Conservation (phyloP, 306 rosid genomes). For the Ochetophila trinervis region DNA sequence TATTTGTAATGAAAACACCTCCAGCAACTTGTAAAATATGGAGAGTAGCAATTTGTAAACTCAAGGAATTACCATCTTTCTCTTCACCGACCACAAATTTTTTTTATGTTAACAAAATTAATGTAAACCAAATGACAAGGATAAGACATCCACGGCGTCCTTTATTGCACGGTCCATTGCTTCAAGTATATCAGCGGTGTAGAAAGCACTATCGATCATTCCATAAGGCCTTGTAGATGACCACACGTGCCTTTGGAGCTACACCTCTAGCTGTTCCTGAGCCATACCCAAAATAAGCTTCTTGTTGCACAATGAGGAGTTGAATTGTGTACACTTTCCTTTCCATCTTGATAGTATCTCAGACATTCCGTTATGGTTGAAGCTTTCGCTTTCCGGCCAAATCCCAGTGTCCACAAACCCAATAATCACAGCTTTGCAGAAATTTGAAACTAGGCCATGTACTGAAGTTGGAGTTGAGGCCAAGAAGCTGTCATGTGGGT, state of each 20-base stretch:
- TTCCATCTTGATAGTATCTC: background rate
- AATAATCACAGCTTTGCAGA: constrained; percentile 25
- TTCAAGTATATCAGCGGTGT: no score
- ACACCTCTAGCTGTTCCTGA: constrained; percentile 6
- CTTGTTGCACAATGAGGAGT: constrained; percentile 14
- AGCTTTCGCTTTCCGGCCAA: constrained; percentile 12
- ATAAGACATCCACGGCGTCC: constrained; percentile 29
- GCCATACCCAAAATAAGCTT: constrained; percentile 4
- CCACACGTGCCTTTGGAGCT: no score
- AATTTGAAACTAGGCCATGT: constrained; percentile 14
- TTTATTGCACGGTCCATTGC: no score
- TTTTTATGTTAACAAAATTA: no score
- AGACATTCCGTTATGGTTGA: background rate
- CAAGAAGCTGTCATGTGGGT: background rate
- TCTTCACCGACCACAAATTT: no score
- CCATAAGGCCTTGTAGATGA: background rate
- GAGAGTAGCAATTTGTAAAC: no score
- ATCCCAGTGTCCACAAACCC: constrained; percentile 4
- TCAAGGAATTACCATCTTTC: no score
- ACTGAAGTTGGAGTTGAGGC: constrained; percentile 21
- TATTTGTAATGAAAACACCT: no score
- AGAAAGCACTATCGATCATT: no score
- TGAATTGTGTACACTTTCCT: constrained; percentile 2
- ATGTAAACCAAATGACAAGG: constrained; percentile 23
- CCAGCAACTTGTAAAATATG: no score